A percentile compares a stretch with the other conserved stretches of the same genome.
Conservation (phyloP, 169 alveolate genomes). For the Condylostoma magnum region DNA sequence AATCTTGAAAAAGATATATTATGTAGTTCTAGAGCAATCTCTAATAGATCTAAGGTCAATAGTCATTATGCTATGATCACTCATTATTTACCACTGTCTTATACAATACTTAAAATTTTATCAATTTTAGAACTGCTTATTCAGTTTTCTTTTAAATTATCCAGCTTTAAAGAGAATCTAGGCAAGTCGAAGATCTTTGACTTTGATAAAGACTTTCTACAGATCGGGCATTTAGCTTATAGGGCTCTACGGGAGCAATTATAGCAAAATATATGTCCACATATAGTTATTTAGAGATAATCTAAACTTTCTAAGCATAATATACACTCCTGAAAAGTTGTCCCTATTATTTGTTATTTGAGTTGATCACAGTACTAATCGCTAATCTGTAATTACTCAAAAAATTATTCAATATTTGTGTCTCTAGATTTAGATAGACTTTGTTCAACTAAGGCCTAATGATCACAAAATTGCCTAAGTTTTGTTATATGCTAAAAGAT, state of each 20-base stretch:
- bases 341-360: too few species aligned
- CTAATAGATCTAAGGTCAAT: slow-evolving; percentile 44
- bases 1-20: slow-evolving; percentile 47
- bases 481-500: slow-evolving; percentile 73
- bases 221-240: slow-evolving; percentile 55
- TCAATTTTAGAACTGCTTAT: slow-evolving; percentile 37
- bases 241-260: slow-evolving; percentile 40
- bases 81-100: slow-evolving; percentile 28
- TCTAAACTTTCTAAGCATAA: slow-evolving; percentile 61
- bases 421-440: too few species aligned
- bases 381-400: too few species aligned
- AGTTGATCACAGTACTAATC: too few species aligned
- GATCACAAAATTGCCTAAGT: slow-evolving; percentile 81
- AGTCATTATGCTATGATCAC: slow-evolving; percentile 42
- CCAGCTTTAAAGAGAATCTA: slow-evolving; percentile 25
- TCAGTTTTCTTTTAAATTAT: slow-evolving; percentile 27
- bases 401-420: too few species aligned
- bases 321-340: slow-evolving; percentile 65
- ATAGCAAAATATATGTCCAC: slow-evolving; percentile 66
- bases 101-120: slow-evolving; percentile 27
- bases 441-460: too few species aligned
- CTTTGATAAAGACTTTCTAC: slow-evolving; percentile 43
- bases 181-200: slow-evolving; percentile 53
- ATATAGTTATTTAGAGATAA: slow-evolving; percentile 58
- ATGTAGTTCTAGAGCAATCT: slow-evolving; percentile 31